phyloP scores from a whole-genome alignment of 2,329 filamentous ascomycete species.

The Fusarium circinatum region DNA sequence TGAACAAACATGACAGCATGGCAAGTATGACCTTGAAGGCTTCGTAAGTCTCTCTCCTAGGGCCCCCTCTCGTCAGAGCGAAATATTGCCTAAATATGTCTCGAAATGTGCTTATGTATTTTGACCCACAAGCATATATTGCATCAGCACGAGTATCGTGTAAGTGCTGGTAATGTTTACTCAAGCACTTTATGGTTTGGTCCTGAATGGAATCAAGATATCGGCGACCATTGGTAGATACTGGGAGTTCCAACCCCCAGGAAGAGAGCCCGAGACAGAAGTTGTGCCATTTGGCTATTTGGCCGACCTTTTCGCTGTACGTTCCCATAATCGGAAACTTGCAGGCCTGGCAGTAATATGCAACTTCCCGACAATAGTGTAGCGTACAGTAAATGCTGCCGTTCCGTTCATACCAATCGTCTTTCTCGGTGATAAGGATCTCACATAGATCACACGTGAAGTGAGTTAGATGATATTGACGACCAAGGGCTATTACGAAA shows the following conservation, averaged over 20 bases:
- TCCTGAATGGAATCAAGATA: background rate
- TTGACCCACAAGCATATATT: too few relatives aligned
- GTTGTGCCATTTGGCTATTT: background rate
- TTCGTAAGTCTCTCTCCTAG: rapidly evolving
- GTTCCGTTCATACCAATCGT: rapidly evolving
- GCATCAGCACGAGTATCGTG: background rate
- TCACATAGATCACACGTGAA: background rate
- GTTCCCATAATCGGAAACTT: rapidly evolving
- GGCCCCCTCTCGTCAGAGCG: too few relatives aligned
- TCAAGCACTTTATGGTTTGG: rapidly evolving
- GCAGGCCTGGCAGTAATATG: background rate
- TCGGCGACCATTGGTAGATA: rapidly evolving
- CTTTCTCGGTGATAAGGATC: too few relatives aligned
- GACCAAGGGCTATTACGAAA: rapidly evolving
- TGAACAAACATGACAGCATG: background rate
- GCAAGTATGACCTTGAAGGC: background rate
- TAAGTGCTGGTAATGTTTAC: rapidly evolving
- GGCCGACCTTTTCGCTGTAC: rapidly evolving
- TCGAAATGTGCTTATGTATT: too few relatives aligned
- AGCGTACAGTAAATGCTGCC: rapidly evolving
- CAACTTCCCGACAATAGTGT: background rate
- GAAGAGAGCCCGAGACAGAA: rapidly evolving
- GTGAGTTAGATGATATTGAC: rapidly evolving
- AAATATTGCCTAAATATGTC: too few relatives aligned
- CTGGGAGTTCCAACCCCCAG: rapidly evolving